These are phyloP conservation scores for Fraxinus floribunda DNA, from an alignment of 305 asterid genomes.

Conservation along the genomic window DNA sequence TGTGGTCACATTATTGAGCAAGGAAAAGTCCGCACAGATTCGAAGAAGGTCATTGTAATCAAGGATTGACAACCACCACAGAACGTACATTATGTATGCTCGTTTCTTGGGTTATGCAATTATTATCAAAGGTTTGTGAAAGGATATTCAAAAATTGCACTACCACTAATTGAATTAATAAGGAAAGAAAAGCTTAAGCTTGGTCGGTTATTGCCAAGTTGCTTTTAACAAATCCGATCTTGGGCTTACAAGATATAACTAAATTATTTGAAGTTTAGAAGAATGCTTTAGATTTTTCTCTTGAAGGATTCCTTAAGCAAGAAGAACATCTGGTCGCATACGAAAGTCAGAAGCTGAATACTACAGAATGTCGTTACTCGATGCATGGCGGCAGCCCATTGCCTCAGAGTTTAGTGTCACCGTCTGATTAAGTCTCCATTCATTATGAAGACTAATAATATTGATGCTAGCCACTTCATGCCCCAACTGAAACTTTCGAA, in stretches of 20 bases:
- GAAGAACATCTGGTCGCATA: neutral
- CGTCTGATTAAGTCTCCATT: neutral
- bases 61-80: neutral
- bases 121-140: too few species aligned
- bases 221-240: too few species aligned
- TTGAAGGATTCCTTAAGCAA: neutral
- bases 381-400: neutral
- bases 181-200: too few species aligned
- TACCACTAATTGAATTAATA: too few species aligned
- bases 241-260: neutral
- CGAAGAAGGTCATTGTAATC: neutral
- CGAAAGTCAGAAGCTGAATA: neutral
- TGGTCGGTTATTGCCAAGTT: too few species aligned
- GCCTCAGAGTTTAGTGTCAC: neutral
- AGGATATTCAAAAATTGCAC: too few species aligned
- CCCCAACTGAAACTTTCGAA: neutral
- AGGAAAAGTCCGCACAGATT: neutral
- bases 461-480: neutral
- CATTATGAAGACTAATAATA: neutral
- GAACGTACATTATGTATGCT: too few species aligned
- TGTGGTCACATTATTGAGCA: neutral
- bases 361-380: neutral
- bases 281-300: neutral
- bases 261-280: neutral
- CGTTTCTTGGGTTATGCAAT: too few species aligned